These are phyloP conservation scores for Clonostachys rhizophaga DNA, from an alignment of 2,329 filamentous ascomycete genomes.

Conservation along the genomic window DNA sequence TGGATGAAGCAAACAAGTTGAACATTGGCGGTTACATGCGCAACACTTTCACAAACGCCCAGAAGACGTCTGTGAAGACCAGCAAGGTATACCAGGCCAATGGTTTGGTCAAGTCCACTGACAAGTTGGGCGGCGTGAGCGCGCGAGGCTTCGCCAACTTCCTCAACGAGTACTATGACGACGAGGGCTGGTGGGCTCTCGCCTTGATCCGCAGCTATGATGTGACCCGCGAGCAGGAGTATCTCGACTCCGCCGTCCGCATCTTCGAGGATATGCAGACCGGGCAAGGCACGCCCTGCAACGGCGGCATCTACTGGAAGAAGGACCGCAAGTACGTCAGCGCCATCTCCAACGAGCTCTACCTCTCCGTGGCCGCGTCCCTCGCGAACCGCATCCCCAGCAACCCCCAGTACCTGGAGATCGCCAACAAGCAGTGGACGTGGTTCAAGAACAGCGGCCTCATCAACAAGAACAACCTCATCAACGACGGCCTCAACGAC, in stretches of 20 bases:
- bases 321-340: conserved; percentile 39
- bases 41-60: conserved; percentile 41
- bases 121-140: conserved; percentile 18
- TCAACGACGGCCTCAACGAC: conserved; percentile 47
- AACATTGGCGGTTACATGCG: conserved; percentile 31
- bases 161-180: conserved; percentile 52
- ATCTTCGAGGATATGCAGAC: conserved; percentile 52
- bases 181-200: conserved; percentile 61
- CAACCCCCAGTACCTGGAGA: conserved; percentile 35
- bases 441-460: conserved; percentile 48
- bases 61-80: conserved; percentile 27
- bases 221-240: conserved; percentile 43
- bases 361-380: conserved; percentile 46
- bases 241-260: conserved; percentile 44
- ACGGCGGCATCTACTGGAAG: conserved; percentile 53
- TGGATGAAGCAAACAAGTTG: conserved; percentile 23
- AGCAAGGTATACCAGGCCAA: conserved; percentile 26
- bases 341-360: conserved; percentile 54
- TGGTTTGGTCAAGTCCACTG: conserved; percentile 30
- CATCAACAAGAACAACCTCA: conserved; percentile 42
- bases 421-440: conserved; percentile 44
- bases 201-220: conserved; percentile 54
- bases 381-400: conserved; percentile 42
- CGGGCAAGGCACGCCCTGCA: conserved; percentile 40
- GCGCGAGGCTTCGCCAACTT: conserved; percentile 26